These are phyloP conservation scores for Beauveria scarabaeidicola DNA, from an alignment of 2,329 filamentous ascomycete species.

Conservation along the genomic window DNA sequence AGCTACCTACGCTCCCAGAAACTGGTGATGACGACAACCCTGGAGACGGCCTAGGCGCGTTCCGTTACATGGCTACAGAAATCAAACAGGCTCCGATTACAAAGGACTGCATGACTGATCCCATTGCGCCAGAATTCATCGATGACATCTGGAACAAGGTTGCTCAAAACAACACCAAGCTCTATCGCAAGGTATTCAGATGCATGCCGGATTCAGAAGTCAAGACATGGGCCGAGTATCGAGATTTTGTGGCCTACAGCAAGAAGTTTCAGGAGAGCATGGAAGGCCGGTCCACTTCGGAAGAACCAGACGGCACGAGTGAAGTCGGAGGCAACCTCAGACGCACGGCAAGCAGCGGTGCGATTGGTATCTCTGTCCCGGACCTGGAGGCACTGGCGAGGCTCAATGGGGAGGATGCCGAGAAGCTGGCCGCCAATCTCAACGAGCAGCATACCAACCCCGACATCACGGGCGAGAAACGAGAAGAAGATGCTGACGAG, in stretches of 20 bases:
- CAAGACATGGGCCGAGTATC: constrained; percentile 86
- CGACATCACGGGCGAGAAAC: constrained; percentile 14
- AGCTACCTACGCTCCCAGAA: constrained; percentile 60
- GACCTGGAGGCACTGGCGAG: constrained; percentile 31
- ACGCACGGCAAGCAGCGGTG: constrained; percentile 22
- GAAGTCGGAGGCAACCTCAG: constrained; percentile 22
- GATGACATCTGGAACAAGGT: constrained; percentile 81
- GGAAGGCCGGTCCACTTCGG: constrained; percentile 44
- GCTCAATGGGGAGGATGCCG: constrained; percentile 21
- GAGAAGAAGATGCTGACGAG: background rate
- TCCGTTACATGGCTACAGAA: constrained; percentile 53
- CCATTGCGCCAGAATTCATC: constrained; percentile 72
- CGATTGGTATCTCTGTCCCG: constrained; percentile 35
- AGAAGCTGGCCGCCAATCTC: constrained; percentile 27
- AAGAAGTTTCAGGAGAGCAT: constrained; percentile 66
- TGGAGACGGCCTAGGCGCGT: constrained; percentile 49
- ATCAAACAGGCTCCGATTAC: constrained; percentile 67
- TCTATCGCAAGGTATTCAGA: constrained; percentile 88
- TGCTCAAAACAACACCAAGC: constrained; percentile 89
- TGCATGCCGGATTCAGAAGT: constrained; percentile 97
- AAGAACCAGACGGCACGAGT: constrained; percentile 40
- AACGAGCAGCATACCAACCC: constrained; percentile 25
- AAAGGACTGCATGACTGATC: constrained; percentile 92
- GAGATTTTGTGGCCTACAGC: constrained; percentile 69
- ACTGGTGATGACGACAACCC: constrained; percentile 77